A percentile compares a stretch with the other conserved stretches of the same genome.
phyloP scores from a whole-genome alignment of 768 basidiomycete species.

The Termitomyces titanicus region DNA sequence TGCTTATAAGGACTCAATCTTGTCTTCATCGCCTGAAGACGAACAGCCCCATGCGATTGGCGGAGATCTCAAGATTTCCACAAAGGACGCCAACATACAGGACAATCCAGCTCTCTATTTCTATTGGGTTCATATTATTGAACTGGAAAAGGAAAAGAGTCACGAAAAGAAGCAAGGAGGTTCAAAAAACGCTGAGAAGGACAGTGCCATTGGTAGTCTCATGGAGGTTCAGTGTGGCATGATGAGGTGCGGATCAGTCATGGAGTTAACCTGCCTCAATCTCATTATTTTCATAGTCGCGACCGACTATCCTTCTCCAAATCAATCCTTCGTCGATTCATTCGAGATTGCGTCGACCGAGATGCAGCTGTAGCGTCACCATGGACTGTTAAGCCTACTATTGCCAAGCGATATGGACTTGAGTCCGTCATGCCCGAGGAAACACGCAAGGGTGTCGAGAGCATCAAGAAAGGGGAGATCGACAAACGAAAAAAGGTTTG shows the following conservation, averaged over 20 bases:
- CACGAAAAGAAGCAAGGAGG: constrained; percentile 55
- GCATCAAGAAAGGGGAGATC: constrained; percentile 81
- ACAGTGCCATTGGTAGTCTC: constrained; percentile 69
- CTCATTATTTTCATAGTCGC: constrained; percentile 50
- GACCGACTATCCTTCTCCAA: constrained; percentile 96
- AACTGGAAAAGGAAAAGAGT: constrained; percentile 68
- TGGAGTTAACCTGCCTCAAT: background rate
- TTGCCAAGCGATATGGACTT: constrained; percentile 84
- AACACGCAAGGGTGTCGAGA: constrained; percentile 73
- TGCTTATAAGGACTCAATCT: constrained; percentile 45
- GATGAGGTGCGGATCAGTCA: constrained; percentile 64
- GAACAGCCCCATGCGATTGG: constrained; percentile 67
- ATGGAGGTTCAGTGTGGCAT: constrained; percentile 79
- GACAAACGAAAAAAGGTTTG: constrained; percentile 91
- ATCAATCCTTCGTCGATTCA: constrained; percentile 93
- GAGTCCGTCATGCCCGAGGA: constrained; percentile 84
- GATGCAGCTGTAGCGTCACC: constrained; percentile 91
- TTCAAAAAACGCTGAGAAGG: constrained; percentile 49
- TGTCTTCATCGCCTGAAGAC: constrained; percentile 42
- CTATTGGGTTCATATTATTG: constrained; percentile 86
- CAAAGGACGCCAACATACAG: constrained; percentile 61
- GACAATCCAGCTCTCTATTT: constrained; percentile 84
- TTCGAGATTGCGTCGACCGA: constrained; percentile 92
- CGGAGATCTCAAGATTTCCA: constrained; percentile 71
- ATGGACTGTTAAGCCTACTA: constrained; percentile 88